These are phyloP conservation scores for Hypsizygus marmoreus DNA, from an alignment of 768 basidiomycete species.

Conservation along the genomic window DNA sequence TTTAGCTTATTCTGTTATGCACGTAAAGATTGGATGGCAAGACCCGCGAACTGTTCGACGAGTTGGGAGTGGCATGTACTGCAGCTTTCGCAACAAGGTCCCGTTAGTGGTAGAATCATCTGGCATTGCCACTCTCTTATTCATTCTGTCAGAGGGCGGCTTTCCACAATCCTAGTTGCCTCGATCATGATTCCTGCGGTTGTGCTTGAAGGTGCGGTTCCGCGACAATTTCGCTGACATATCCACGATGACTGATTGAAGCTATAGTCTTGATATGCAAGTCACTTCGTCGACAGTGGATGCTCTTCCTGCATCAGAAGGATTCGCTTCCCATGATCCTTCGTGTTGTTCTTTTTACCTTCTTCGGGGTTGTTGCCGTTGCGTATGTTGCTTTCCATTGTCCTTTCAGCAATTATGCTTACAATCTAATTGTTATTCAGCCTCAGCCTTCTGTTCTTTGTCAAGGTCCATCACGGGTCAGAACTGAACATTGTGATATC, in stretches of 20 bases:
- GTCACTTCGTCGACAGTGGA: slow-evolving; percentile 23
- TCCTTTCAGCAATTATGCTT: too few species aligned
- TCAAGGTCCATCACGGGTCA: slow-evolving; percentile 19
- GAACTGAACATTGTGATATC: slow-evolving; percentile 24
- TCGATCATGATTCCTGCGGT: slow-evolving; percentile 16
- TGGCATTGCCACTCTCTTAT: background rate
- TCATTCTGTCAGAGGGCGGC: slow-evolving; percentile 15
- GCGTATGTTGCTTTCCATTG: slow-evolving; percentile 13
- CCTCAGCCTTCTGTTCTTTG: slow-evolving; percentile 25
- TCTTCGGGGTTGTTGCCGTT: slow-evolving; percentile 23
- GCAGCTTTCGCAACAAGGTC: slow-evolving; percentile 16
- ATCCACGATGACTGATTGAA: too few species aligned
- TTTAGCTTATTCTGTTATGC: background rate
- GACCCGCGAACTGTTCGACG: slow-evolving; percentile 14
- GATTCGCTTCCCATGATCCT: slow-evolving; percentile 21
- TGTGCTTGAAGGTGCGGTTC: slow-evolving; percentile 19
- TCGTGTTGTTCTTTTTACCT: slow-evolving; percentile 22
- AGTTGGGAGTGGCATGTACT: slow-evolving; percentile 27
- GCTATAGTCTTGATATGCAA: slow-evolving; percentile 21
- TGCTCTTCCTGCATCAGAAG: slow-evolving; percentile 16
- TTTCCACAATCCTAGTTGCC: slow-evolving; percentile 18
- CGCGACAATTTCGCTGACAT: too few species aligned
- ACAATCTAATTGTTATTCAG: slow-evolving; percentile 8
- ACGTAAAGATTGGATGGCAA: slow-evolving; percentile 15
- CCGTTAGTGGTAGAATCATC: background rate